phyloP scores from a whole-genome alignment of 2,329 filamentous ascomycete genomes.

The Sclerotinia nivalis region DNA sequence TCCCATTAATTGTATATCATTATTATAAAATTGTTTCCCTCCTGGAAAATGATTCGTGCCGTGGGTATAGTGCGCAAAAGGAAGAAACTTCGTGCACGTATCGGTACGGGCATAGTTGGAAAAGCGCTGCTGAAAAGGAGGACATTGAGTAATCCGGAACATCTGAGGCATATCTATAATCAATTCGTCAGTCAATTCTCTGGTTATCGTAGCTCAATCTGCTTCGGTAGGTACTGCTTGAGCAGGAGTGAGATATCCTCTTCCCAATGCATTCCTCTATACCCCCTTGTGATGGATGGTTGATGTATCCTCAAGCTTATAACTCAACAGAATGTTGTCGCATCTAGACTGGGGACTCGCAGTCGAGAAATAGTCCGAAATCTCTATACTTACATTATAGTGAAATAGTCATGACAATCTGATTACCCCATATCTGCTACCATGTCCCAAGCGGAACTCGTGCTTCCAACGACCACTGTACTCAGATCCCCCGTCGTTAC shows the following conservation, averaged over 20 bases:
- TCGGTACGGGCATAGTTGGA: neutral
- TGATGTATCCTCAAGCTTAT: neutral
- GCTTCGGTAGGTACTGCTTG: neutral
- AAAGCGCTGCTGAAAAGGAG: neutral
- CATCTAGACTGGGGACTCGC: neutral
- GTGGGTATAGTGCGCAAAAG: neutral
- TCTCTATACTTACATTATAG: constrained; percentile 2
- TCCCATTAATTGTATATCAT: neutral
- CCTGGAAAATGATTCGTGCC: too few species aligned
- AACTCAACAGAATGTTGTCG: neutral
- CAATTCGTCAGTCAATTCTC: neutral
- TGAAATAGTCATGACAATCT: neutral
- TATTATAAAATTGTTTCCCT: neutral
- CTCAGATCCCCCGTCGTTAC: neutral
- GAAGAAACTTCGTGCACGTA: neutral
- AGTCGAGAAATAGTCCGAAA: neutral
- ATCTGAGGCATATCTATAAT: neutral
- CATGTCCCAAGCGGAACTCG: constrained; percentile 13
- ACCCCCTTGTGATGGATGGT: neutral
- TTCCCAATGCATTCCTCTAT: neutral
- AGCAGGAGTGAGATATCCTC: neutral
- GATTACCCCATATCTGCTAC: neutral
- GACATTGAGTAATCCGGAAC: neutral
- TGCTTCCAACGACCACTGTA: neutral
- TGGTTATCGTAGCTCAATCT: neutral